These are phyloP conservation scores for Zasmidium cellare DNA, from an alignment of 2,329 filamentous ascomycete species.

Conservation along the genomic window DNA sequence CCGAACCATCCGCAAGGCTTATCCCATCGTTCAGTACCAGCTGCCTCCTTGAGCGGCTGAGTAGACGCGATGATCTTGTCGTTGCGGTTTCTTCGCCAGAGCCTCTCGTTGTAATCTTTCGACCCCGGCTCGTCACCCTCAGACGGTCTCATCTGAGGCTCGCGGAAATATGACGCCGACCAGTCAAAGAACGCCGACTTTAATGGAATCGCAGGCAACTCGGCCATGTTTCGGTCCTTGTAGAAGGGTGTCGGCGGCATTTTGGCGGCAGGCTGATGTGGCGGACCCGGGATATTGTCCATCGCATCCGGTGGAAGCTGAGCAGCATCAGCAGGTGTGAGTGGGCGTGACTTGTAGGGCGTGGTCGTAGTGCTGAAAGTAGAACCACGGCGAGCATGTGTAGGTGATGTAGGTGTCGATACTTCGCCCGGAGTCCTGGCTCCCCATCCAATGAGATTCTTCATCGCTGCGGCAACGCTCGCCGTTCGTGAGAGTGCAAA, in stretches of 20 bases:
- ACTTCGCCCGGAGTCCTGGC: conserved; percentile 26
- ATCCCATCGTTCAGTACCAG: conserved; percentile 84
- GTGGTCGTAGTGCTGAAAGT: conserved; percentile 15
- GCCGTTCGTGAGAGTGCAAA: conserved; percentile 63
- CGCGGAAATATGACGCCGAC: conserved; percentile 95
- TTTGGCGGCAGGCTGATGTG: conserved; percentile 69
- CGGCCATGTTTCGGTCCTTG: conserved; percentile 59
- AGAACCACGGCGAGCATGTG: conserved; percentile 26
- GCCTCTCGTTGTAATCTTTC: conserved; percentile 89
- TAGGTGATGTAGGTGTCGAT: conserved; percentile 27
- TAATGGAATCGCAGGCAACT: conserved; percentile 68
- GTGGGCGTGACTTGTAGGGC: conserved; percentile 45
- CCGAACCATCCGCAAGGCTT: conserved; percentile 79
- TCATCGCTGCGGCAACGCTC: conserved; percentile 64
- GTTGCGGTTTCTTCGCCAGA: conserved; percentile 91
- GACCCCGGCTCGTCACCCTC: conserved; percentile 96
- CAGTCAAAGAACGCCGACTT: conserved; percentile 86
- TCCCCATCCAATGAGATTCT: conserved; percentile 55
- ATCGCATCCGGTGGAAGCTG: conserved; percentile 69
- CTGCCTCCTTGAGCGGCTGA: conserved; percentile 87
- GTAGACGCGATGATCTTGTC: conserved; percentile 90
- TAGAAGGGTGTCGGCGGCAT: conserved; percentile 80
- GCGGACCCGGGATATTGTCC: conserved; percentile 51
- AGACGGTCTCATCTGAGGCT: conserved; percentile 95
- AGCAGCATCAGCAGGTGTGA: conserved; percentile 34